Evolutionary conservation across 306 rosid genomes (phyloP).

Genomic region (Pterocarpus macrocarpus): DNA sequence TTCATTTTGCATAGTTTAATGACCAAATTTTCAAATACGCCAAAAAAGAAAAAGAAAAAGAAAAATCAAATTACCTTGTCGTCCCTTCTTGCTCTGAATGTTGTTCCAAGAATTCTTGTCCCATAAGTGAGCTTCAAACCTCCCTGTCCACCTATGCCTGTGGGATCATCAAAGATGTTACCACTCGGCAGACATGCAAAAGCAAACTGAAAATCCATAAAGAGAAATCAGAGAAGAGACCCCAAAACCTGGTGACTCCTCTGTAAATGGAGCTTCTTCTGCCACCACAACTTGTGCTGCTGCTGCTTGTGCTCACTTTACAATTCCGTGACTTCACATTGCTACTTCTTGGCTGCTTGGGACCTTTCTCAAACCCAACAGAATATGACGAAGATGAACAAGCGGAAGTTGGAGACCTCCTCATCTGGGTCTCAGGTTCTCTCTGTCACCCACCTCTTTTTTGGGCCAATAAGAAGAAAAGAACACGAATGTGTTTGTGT

Average conservation of each 20-base stretch:
- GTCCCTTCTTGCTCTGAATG: conserved; percentile 89
- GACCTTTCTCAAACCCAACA: conserved; percentile 44
- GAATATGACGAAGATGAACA: conserved; percentile 61
- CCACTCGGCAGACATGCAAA: conserved; percentile 60
- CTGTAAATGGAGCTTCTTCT: conserved; percentile 91
- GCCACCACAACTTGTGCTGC: conserved; percentile 16
- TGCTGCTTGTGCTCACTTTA: background rate
- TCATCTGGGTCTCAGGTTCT: conserved; percentile 55
- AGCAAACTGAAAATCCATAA: conserved; percentile 15
- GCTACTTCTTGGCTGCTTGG: conserved; percentile 51
- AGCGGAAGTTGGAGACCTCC: conserved; percentile 66
- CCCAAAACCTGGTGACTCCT: conserved; percentile 84
- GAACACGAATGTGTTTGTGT: conserved; percentile 20
- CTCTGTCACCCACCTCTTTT: background rate
- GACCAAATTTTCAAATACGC: no score
- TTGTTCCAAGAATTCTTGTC: conserved; percentile 91
- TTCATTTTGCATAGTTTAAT: background rate
- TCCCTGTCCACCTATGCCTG: conserved; percentile 98
- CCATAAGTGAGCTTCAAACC: conserved; percentile 98
- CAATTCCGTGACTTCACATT: conserved; percentile 50
- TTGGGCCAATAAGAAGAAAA: background rate
- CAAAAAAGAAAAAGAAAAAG: no score
- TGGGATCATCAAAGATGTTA: conserved; percentile 4
- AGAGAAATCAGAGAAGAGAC: no score
- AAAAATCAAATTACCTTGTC: conserved; percentile 69